Base-by-base conservation (phyloP, 164 flowering plant species). In the Santalum album region DNA sequence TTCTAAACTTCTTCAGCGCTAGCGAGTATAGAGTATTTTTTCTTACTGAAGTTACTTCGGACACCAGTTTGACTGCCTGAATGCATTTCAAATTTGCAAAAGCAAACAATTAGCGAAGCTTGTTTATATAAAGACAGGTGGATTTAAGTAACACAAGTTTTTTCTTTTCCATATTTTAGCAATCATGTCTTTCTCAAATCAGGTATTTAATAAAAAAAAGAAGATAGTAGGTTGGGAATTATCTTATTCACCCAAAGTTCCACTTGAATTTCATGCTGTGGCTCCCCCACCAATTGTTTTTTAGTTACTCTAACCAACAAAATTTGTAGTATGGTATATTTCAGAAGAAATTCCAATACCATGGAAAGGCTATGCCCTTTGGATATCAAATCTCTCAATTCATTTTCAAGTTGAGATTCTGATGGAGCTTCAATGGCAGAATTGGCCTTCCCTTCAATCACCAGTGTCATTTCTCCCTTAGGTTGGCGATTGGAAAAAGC, bases 391-490 rank as follows among this genome's bases (percentile, higher is more conserved):
- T 74, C 73, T 63, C 74, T 54, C 65, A 92, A 53, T 51, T 78
- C 87, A 49, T 70, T 66, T 60, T 89, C 97, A 59, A 92, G 80
- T 64, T 89, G 72, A 65, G 68, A 58, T 56, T 92, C 97, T 46
- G 96, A 73, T 25, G 83, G 90, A 48, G 67, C 44, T 60, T 89
- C 95, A 56, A 43, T 73, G 22, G 16, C 35, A 51, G 67, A 52
- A 21, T 43, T 56, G 52, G 54, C 35, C 52, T 75, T 82, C 20
- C 99, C 97, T 68, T 92, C 90, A 39, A 87, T 68, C 66, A 92
- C 57, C 21, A 89, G 55, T 11, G 99, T 92, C 35, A 92, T 87
- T 74, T 92, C 99, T 49, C 99, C 99, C 73, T 82, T 92, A 23
- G 90, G 88, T 49, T 79, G 85, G 52, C 65, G 78, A 55, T 49